These are phyloP conservation scores for Wickerhamomyces strasburgensis DNA, from an alignment of 805 yeast species.

Conservation along the genomic window DNA sequence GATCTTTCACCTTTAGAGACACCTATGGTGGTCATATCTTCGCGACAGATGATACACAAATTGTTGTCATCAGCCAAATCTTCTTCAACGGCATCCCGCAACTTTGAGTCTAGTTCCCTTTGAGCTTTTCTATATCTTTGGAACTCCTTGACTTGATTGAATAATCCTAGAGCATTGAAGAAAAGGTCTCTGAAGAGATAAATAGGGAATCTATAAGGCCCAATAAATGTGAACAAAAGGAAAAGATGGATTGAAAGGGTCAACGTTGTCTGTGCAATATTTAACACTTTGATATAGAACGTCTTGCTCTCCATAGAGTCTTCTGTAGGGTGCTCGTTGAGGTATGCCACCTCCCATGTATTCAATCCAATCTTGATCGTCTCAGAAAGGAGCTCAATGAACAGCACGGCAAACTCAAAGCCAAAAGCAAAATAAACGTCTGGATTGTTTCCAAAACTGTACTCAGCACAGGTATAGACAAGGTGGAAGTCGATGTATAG, in stretches of 20 bases:
- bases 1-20: conserved; percentile 34
- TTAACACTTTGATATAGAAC: conserved; percentile 51
- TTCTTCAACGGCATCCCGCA: conserved; percentile 53
- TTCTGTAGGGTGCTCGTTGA: conserved; percentile 46
- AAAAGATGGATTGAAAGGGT: conserved; percentile 43
- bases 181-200: conserved; percentile 47
- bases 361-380: conserved; percentile 45
- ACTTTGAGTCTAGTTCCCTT: conserved; percentile 56
- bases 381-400: conserved; percentile 46
- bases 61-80: conserved; percentile 58
- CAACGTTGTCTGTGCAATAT: conserved; percentile 44
- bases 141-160: conserved; percentile 33
- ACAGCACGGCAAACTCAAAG: conserved; percentile 66
- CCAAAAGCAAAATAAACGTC: conserved; percentile 64
- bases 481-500: conserved; percentile 46
- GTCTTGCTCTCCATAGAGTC: conserved; percentile 71
- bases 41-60: conserved; percentile 86
- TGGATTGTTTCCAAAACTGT: conserved; percentile 35
- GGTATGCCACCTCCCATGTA: conserved; percentile 49
- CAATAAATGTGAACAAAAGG: conserved; percentile 41
- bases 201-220: conserved; percentile 40
- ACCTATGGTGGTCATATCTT: conserved; percentile 61
- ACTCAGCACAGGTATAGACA: conserved; percentile 50
- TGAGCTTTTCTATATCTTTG: conserved; percentile 40
- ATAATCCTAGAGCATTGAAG: conserved; percentile 29